A percentile compares a stretch with the other conserved stretches of the same genome.
Evolutionary conservation across 352 stramenopile genomes (phyloP).

Genomic region (Phytophthora sp.): DNA sequence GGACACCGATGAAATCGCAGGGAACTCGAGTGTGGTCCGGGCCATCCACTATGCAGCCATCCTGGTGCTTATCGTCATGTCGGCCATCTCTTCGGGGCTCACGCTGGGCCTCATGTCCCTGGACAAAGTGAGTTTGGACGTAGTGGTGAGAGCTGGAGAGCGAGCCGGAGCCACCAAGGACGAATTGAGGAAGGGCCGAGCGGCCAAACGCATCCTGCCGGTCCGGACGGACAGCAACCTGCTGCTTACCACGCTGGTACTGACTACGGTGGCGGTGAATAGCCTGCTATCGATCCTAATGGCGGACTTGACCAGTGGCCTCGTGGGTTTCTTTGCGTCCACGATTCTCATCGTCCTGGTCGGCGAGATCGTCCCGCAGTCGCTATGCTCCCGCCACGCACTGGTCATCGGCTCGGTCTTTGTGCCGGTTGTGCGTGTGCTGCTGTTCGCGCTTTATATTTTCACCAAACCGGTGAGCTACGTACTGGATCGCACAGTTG

Average conservation of each 20-base stretch:
- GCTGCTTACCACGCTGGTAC: slow-evolving; percentile 96
- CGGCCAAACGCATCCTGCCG: slow-evolving; percentile 78
- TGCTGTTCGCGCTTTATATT: slow-evolving; percentile 92
- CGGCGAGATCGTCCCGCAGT: slow-evolving; percentile 93
- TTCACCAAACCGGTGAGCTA: slow-evolving; percentile 92
- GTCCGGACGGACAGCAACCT: slow-evolving; percentile 95
- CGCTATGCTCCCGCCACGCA: slow-evolving; percentile 94
- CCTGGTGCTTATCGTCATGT: slow-evolving; percentile 80
- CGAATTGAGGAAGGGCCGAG: slow-evolving; percentile 55
- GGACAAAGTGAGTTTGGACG: slow-evolving; percentile 96
- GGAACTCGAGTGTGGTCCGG: too few relatives aligned
- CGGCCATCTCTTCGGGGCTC: slow-evolving; percentile 94
- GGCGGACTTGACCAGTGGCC: slow-evolving; percentile 87
- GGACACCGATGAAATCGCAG: background rate
- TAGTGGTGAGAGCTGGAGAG: slow-evolving; percentile 92
- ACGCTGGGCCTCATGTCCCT: slow-evolving; percentile 97
- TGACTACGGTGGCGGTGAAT: slow-evolving; percentile 98
- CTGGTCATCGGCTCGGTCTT: slow-evolving; percentile 71
- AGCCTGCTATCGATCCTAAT: slow-evolving; percentile 97
- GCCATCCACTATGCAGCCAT: slow-evolving; percentile 54
- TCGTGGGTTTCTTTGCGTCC: slow-evolving; percentile 94
- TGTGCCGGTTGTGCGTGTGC: slow-evolving; percentile 93
- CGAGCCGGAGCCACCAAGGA: slow-evolving; percentile 70
- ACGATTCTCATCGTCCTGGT: slow-evolving; percentile 96
- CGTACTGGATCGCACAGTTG: slow-evolving; percentile 92